Base-by-base conservation (phyloP, 225 moss, liverwort and hornwort species). In the Marchantia paleacea region DNA sequence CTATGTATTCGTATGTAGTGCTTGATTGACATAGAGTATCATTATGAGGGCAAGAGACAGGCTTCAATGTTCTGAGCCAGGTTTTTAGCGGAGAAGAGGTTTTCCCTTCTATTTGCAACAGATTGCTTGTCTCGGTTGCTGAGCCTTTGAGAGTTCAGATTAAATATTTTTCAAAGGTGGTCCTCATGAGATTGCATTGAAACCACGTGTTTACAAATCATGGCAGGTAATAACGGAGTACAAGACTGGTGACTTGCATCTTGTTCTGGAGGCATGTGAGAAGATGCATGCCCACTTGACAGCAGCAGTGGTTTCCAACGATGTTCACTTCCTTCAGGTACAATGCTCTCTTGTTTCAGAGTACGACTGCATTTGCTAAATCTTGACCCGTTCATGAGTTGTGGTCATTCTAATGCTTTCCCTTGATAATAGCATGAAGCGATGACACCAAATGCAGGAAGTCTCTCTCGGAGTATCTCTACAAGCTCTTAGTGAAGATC, bases 291-390 rank as follows among this genome's bases (percentile, higher is more conserved):
- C 99, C 55, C 95, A 99, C 75, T 86, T 99, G 48, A 94, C 99
- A 55, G 99, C 99, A 73, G 99, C 99, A 69, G 95, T 99, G 77
- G 99, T 99, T 39, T 99, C 99, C 12, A 99, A 99, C 82, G 92
- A 99, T 73, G 82, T 84, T 28, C 91, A 92, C 64, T 99, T 99
- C 83, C 91, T 99, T 83, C 99, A 95, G 91, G 97, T 94, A 61
- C 11, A 50, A 50, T 10, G 39, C 39, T 39, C 2, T 48, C 10
- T 51, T 3, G 58, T 15, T 20, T 15, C 20, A 19, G 7, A 15
- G 15, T 15, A 58, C 58, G 16, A 20, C 10, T 58, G 58, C 16
- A 16, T 58, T 0, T 58, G 58, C 58, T 15, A 9, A 58, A 16
- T 58, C 20, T 15, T 12, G 18, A 58, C 20, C 14, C 58, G 20